phyloP scores from a whole-genome alignment of 2,329 filamentous ascomycete genomes.

The Aspergillus calidoustus region DNA sequence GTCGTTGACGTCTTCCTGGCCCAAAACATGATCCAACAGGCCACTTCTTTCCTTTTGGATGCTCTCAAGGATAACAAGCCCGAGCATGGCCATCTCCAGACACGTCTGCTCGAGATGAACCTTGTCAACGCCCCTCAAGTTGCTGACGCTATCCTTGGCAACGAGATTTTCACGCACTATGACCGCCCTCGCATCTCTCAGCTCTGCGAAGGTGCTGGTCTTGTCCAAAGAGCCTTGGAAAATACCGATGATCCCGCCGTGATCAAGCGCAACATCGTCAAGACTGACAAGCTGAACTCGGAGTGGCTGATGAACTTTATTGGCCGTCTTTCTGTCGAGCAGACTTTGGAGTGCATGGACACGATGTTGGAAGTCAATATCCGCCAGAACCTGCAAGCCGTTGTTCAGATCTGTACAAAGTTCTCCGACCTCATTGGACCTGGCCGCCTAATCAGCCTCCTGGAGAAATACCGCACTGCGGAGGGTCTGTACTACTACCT shows the following conservation, averaged over 20 bases:
- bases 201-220: slow-evolving; percentile 90
- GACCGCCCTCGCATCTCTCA: slow-evolving; percentile 87
- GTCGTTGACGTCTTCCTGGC: slow-evolving; percentile 98
- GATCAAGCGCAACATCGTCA: slow-evolving; percentile 88
- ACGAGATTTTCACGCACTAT: slow-evolving; percentile 98
- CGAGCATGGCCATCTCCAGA: slow-evolving; percentile 92
- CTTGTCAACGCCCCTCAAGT: slow-evolving; percentile 95
- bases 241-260: slow-evolving; percentile 89
- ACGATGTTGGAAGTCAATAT: slow-evolving; percentile 98
- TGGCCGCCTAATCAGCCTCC: slow-evolving; percentile 84
- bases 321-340: slow-evolving; percentile 90
- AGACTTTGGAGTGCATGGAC: slow-evolving; percentile 90
- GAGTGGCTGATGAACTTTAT: slow-evolving; percentile 95
- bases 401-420: slow-evolving; percentile 95
- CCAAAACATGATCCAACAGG: slow-evolving; percentile 96
- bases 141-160: slow-evolving; percentile 94
- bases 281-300: slow-evolving; percentile 80
- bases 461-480: slow-evolving; percentile 96
- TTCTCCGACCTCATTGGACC: slow-evolving; percentile 94
- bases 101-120: slow-evolving; percentile 96
- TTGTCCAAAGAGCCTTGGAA: slow-evolving; percentile 85
- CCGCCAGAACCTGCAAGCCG: slow-evolving; percentile 91
- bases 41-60: slow-evolving; percentile 96
- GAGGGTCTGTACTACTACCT: slow-evolving; percentile 99
- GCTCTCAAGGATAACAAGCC: slow-evolving; percentile 93